A percentile compares a stretch with the other conserved stretches of the same genome.
Conservation (phyloP, 192 early-diverging fungal species). For the Umbelopsis vinacea region DNA sequence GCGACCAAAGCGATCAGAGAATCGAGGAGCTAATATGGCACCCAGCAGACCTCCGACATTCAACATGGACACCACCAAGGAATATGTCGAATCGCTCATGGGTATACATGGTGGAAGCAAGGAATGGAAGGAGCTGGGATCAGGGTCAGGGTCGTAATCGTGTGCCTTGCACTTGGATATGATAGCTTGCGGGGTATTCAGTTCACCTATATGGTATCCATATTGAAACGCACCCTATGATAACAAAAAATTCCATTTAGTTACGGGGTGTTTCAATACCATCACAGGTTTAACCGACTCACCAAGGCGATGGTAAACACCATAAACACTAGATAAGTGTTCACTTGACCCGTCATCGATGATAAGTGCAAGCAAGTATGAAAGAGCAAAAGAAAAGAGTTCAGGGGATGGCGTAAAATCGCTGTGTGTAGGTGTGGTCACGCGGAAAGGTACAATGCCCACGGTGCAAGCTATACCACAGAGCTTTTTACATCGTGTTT, state of each 20-base stretch:
- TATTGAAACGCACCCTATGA: constrained; percentile 55
- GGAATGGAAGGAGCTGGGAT: neutral
- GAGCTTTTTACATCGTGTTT: too few relatives aligned
- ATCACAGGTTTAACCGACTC: neutral
- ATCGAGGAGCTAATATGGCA: constrained; percentile 66
- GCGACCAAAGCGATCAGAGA: constrained; percentile 73
- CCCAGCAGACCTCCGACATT: constrained; percentile 79
- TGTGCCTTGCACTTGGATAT: constrained; percentile 49
- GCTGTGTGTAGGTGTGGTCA: too few relatives aligned
- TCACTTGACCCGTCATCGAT: constrained; percentile 17
- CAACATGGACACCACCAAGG: constrained; percentile 59
- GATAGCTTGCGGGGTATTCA: constrained; percentile 59
- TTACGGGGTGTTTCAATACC: neutral
- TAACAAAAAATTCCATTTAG: neutral
- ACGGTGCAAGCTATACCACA: too few relatives aligned
- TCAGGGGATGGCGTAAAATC: too few relatives aligned
- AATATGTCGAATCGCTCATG: constrained; percentile 66
- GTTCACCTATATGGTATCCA: constrained; percentile 65
- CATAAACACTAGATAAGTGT: constrained; percentile 43
- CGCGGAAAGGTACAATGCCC: too few relatives aligned
- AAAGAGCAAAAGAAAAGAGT: neutral
- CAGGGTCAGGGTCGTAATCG: neutral
- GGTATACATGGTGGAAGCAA: constrained; percentile 68
- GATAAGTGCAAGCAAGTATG: neutral
- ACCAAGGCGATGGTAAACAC: constrained; percentile 47